phyloP scores from a whole-genome alignment of 495 filamentous ascomycete species.

The Aspergillus homomorphus region DNA sequence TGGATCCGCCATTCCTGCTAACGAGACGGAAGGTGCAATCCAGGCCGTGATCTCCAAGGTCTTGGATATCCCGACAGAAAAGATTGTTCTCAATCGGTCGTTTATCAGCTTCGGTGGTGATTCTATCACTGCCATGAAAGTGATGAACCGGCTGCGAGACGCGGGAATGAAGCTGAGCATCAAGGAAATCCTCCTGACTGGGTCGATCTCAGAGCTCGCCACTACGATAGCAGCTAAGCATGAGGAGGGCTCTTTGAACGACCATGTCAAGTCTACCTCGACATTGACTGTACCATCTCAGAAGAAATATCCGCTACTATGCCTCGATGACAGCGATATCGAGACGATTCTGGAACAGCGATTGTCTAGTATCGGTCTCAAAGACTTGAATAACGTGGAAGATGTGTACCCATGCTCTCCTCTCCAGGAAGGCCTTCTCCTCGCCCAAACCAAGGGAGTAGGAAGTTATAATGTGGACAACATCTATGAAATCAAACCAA shows the following conservation, averaged over 20 bases:
- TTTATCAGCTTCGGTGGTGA: conserved; percentile 34
- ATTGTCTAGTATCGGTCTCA: too few species aligned
- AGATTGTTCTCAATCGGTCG: conserved; percentile 23
- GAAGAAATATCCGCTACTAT: too few species aligned
- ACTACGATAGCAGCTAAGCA: not conserved
- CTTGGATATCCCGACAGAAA: conserved; percentile 22
- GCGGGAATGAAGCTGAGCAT: not conserved
- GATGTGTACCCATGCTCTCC: conserved; percentile 6
- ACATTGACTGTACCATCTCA: too few species aligned
- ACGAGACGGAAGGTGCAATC: conserved; percentile 25
- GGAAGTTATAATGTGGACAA: too few species aligned
- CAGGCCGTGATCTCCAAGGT: conserved; percentile 14
- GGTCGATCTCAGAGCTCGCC: not conserved
- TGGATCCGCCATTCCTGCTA: conserved; percentile 10
- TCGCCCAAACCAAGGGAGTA: conserved; percentile 9
- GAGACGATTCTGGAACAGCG: too few species aligned
- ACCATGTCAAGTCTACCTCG: too few species aligned
- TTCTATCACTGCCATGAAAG: conserved; percentile 30
- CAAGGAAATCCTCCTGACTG: conserved; percentile 6
- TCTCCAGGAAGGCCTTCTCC: conserved; percentile 3
- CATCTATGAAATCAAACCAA: too few species aligned
- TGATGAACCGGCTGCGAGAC: conserved; percentile 14
- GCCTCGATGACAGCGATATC: too few species aligned
- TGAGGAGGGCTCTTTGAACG: too few species aligned
- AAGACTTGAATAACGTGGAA: not conserved